Conservation (phyloP, 2,329 filamentous ascomycete species). For the Claviceps lovelessii region DNA sequence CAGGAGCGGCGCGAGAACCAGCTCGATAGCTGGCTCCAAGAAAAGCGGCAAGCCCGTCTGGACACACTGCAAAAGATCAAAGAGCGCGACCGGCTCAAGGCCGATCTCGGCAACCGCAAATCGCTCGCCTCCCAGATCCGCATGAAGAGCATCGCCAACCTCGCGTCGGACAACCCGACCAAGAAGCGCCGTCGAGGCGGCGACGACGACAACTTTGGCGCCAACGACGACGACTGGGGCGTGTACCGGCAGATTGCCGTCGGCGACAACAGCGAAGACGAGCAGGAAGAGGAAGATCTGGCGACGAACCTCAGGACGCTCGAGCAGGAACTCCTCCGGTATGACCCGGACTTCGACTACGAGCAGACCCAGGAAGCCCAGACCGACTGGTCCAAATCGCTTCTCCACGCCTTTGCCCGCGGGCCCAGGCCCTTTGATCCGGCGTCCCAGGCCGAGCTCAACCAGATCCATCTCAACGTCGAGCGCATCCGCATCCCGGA, state of each 20-base stretch:
- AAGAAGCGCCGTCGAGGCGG: conserved; percentile 76
- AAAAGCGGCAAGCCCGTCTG: conserved; percentile 61
- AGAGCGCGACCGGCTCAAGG: conserved; percentile 82
- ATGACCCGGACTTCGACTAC: conserved; percentile 82
- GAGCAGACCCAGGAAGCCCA: conserved; percentile 85
- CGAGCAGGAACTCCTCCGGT: conserved; percentile 70
- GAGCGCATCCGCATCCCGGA: conserved; percentile 91
- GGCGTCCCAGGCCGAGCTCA: conserved; percentile 61
- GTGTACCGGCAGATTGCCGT: conserved; percentile 89
- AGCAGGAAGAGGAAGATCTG: conserved; percentile 85
- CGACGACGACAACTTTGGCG: conserved; percentile 92
- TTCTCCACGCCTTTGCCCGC: conserved; percentile 79
- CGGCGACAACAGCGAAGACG: conserved; percentile 68
- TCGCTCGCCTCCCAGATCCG: conserved; percentile 90
- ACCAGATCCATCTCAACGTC: conserved; percentile 90
- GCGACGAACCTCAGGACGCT: conserved; percentile 57
- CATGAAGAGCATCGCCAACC: conserved; percentile 95
- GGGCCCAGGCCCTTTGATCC: conserved; percentile 77
- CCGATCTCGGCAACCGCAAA: conserved; percentile 90
- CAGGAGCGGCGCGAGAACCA: conserved; percentile 71
- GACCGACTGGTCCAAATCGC: conserved; percentile 84
- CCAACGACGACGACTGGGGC: conserved; percentile 95
- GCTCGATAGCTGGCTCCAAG: conserved; percentile 73
- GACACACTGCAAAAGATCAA: conserved; percentile 70
- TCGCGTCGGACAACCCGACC: conserved; percentile 74